These are phyloP conservation scores for Citeromyces hawaiiensis DNA, from an alignment of 1,139 yeast genomes.

Conservation along the genomic window DNA sequence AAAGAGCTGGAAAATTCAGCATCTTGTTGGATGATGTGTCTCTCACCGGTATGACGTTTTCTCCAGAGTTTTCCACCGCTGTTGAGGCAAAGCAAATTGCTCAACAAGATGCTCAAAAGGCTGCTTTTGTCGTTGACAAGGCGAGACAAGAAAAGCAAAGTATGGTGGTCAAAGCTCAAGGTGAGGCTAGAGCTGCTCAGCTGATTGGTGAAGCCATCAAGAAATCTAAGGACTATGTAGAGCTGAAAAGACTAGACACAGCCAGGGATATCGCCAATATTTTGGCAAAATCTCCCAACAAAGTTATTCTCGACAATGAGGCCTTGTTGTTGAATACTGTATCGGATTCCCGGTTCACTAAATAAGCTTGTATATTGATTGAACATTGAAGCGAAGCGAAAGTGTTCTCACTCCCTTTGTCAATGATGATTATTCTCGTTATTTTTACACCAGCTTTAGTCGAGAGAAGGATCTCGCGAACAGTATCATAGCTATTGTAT, in stretches of 20 bases:
- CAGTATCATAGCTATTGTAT: no score
- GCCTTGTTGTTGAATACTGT: conserved; percentile 84
- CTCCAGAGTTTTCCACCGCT: conserved; percentile 95
- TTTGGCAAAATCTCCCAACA: conserved; percentile 79
- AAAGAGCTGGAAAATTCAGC: conserved; percentile 86
- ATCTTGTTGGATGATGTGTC: conserved; percentile 90
- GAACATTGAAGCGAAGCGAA: background rate
- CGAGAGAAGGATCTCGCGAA: no score
- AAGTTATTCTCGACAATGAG: conserved; percentile 82
- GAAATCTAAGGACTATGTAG: conserved; percentile 90
- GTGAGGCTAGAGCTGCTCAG: conserved; percentile 98
- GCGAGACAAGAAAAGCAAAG: conserved; percentile 98
- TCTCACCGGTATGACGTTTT: conserved; percentile 87
- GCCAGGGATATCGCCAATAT: conserved; percentile 92
- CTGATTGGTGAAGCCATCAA: conserved; percentile 98
- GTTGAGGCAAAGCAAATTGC: conserved; percentile 99
- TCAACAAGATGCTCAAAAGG: conserved; percentile 98
- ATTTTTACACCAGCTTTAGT: conserved; percentile 5
- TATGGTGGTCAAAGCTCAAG: conserved; percentile 90
- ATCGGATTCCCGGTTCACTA: conserved; percentile 37
- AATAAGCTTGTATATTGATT: conserved; percentile 7
- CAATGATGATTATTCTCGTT: conserved; percentile 1
- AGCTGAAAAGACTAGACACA: conserved; percentile 90
- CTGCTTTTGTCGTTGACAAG: conserved; percentile 92
- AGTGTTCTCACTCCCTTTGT: background rate